Percentiles rank a stretch among this genome's conserved stretches.
Evolutionary conservation across 164 flowering plant species (phyloP).

Genomic region (Chimonanthus praecox): DNA sequence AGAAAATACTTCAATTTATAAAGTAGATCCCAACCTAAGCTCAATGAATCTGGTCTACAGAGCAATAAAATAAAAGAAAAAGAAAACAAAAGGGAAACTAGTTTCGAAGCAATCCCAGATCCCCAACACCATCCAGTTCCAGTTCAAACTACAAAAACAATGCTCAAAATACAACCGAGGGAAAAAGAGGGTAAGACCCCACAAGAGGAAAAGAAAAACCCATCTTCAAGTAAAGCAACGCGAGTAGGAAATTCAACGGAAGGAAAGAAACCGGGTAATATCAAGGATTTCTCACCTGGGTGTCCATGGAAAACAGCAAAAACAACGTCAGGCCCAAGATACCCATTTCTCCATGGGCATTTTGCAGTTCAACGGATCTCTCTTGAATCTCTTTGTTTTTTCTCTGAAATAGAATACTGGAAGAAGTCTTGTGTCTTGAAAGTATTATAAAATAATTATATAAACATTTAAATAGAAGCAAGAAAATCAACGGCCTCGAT

Average conservation of each 20-base stretch:
- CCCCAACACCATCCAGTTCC: constrained; percentile 1
- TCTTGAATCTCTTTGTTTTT: not conserved
- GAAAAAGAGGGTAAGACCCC: constrained; percentile 3
- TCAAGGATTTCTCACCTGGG: constrained; percentile 25
- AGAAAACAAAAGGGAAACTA: constrained; percentile 12
- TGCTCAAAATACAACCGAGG: constrained; percentile 12
- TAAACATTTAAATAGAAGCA: not conserved
- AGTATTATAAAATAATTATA: no score
- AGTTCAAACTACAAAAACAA: constrained; percentile 5
- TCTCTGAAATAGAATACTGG: not conserved
- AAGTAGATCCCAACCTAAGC: constrained; percentile 63
- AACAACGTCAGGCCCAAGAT: constrained; percentile 8
- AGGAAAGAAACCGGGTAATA: not conserved
- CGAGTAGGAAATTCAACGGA: constrained; percentile 1
- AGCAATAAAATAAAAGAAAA: not conserved
- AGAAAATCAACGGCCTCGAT: constrained; percentile 23
- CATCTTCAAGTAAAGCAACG: not conserved
- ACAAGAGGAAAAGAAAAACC: constrained; percentile 1
- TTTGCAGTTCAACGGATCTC: constrained; percentile 1
- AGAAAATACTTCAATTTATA: constrained; percentile 12
- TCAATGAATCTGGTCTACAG: constrained; percentile 55
- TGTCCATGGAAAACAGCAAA: constrained; percentile 7
- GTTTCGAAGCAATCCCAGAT: constrained; percentile 9
- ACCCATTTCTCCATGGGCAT: constrained; percentile 11
- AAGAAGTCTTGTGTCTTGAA: no score